A percentile compares a stretch with the other conserved stretches of the same genome.
Evolutionary conservation across 1,139 yeast genomes (phyloP).

Genomic region (Suhomyces kunorum): DNA sequence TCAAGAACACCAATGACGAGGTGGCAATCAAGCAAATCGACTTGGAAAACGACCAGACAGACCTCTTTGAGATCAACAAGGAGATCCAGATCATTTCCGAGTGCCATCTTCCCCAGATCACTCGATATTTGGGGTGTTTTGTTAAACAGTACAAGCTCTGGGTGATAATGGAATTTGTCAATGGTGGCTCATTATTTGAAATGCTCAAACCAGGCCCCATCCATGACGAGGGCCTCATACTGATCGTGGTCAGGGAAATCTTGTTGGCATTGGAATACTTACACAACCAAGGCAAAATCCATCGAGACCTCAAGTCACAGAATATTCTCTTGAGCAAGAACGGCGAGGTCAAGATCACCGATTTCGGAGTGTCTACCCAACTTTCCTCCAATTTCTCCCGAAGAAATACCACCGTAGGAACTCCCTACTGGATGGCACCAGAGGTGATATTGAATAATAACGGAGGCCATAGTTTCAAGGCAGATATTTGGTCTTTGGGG

Average conservation of each 20-base stretch:
- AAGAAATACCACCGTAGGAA: constrained; percentile 95
- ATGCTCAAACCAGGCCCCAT: constrained; percentile 62
- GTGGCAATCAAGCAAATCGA: constrained; percentile 78
- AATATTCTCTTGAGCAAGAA: constrained; percentile 65
- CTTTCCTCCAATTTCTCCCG: constrained; percentile 74
- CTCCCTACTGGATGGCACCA: constrained; percentile 99
- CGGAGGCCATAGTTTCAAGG: constrained; percentile 78
- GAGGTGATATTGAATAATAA: constrained; percentile 82
- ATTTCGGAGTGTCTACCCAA: constrained; percentile 97
- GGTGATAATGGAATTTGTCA: constrained; percentile 84
- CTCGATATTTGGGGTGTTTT: constrained; percentile 78
- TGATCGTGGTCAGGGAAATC: constrained; percentile 58
- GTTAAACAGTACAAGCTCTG: constrained; percentile 77
- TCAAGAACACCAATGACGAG: constrained; percentile 48
- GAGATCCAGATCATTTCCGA: constrained; percentile 78
- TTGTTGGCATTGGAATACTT: constrained; percentile 70
- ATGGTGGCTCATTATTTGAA: constrained; percentile 83
- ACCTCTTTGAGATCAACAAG: constrained; percentile 73
- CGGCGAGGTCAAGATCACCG: constrained; percentile 90
- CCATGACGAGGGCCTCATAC: constrained; percentile 46
- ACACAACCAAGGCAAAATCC: constrained; percentile 79
- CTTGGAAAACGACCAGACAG: constrained; percentile 73
- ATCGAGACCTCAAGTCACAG: constrained; percentile 85
- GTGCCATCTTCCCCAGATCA: constrained; percentile 69
- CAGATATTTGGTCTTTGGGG: constrained; percentile 96